Evolutionary conservation across 2,329 filamentous ascomycete genomes (phyloP), one percentile per base, ranked within the genome.

Genomic region (Penicillium sp.): DNA sequence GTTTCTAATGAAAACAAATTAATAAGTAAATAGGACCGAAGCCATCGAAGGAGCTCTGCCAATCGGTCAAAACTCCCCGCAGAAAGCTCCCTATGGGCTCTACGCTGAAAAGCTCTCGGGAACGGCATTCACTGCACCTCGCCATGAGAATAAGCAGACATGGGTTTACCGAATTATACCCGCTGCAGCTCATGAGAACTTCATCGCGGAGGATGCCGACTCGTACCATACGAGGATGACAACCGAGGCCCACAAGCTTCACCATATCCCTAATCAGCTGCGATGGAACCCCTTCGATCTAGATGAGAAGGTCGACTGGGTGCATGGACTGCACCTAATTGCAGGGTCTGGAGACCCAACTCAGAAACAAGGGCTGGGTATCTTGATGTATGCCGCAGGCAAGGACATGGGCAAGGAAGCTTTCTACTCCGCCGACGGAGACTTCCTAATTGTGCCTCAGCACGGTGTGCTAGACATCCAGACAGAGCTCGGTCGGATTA

Each of bases 341-440:
- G 87, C 86, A 2, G 87, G 87, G 3, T 81, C 87, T 0, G 89
- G 89, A 15, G 85, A 93, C 59, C 83, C 87, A 0, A 84, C 84
- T 0, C 77, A 85, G 66, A 95, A 95, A 70, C 75, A 79, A 17
- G 89, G 89, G 0, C 61, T 94, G 37, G 88, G 86, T 21, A 88
- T 93, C 53, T 83, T 86, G 67, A 80, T 93, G 49, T 95, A 87
- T 63, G 84, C 85, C 1, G 87, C 85, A 0, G 87, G 86, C 19
- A 83, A 80, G 65, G 82, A 83, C 63, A 95, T 95, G 89, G 71
- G 76, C n/a, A 78, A 79, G 34, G 76, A 84, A 43, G 87, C 87
- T 0, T 94, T 90, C 66, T 94, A 91, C 75, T 90, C 85, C 3
- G 84, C 88, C 0, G 87, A 91, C 63, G 87, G 87, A 12, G 87